Evolutionary conservation across 1,284 basidiomycete genomes (phyloP), one percentile per base, ranked within the genome.

Genomic region (Anthracocystis panici-leucophaei): DNA sequence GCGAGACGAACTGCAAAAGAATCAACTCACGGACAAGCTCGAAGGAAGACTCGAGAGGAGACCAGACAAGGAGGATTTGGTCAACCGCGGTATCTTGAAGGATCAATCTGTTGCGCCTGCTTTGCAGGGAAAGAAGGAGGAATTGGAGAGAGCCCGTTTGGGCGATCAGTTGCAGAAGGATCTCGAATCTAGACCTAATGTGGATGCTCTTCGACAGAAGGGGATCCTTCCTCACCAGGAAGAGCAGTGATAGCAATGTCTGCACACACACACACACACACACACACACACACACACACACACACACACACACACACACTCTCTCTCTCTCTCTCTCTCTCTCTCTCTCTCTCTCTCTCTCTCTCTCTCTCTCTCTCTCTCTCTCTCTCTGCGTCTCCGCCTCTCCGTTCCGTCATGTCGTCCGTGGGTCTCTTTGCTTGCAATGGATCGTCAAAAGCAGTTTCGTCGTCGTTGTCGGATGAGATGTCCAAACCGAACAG

Each of bases 201-300:
- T 90, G 8, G 90, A 91, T 53, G 90, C 92, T 71, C 87, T 93
- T 53, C 88, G 92, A 69, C 89, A 91, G 85, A 89, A 89, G 75
- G 91, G 91, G 5, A 92, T 93, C 77, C 86, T 93, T 18, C 65
- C 66, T 14, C 53, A 68, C 44, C 62, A 61, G 38, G 57, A 70
- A n/a, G 46, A 68, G 50, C 55, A 54, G 54, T 67, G 38, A 46
- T 35, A 9, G 12, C 29, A 21, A 16, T n/a, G 29, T 7, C 38
- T 11, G 38, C 27, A 3, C n/a, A n/a, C n/a, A n/a, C n/a, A n/a
- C n/a, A n/a, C n/a, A n/a, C n/a, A n/a, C n/a, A n/a, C n/a, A n/a
- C n/a, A n/a, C n/a, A n/a, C n/a, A n/a, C n/a, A n/a, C n/a, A n/a
- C n/a, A n/a, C n/a, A n/a, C n/a, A n/a, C n/a, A n/a, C n/a, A n/a